phyloP scores from a whole-genome alignment of 257 asterid genomes.

The Solanum raphanifolium region DNA sequence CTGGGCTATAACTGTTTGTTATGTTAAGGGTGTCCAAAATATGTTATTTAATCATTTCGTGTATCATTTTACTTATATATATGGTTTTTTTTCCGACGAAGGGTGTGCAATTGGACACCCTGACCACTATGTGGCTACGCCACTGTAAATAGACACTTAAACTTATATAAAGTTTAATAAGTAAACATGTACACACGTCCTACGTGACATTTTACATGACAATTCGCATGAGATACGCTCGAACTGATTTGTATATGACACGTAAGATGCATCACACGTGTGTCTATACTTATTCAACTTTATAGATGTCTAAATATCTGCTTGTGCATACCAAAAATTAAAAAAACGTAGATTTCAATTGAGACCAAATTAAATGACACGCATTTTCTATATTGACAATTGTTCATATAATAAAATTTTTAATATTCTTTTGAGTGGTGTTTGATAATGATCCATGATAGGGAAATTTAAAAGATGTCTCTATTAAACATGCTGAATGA shows the following conservation, averaged over 20 bases:
- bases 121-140: too few relatives aligned
- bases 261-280: too few relatives aligned
- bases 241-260: background rate
- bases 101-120: too few relatives aligned
- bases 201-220: background rate
- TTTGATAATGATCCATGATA: background rate
- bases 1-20: too few relatives aligned
- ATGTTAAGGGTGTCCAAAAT: too few relatives aligned
- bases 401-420: background rate
- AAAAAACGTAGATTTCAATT: fast-evolving
- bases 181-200: background rate
- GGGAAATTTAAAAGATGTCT: background rate
- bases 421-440: background rate
- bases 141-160: too few relatives aligned
- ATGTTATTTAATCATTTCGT: too few relatives aligned
- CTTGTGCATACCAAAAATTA: background rate
- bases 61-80: too few relatives aligned
- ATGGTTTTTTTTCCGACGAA: too few relatives aligned
- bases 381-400: background rate
- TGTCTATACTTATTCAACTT: background rate
- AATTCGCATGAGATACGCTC: background rate
- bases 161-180: too few relatives aligned
- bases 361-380: background rate
- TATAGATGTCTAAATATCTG: background rate
- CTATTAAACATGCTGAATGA: slow-evolving; percentile 20